Base-by-base conservation (phyloP, 2,329 filamentous ascomycete genomes). In the Pseudogymnoascus sp. region DNA sequence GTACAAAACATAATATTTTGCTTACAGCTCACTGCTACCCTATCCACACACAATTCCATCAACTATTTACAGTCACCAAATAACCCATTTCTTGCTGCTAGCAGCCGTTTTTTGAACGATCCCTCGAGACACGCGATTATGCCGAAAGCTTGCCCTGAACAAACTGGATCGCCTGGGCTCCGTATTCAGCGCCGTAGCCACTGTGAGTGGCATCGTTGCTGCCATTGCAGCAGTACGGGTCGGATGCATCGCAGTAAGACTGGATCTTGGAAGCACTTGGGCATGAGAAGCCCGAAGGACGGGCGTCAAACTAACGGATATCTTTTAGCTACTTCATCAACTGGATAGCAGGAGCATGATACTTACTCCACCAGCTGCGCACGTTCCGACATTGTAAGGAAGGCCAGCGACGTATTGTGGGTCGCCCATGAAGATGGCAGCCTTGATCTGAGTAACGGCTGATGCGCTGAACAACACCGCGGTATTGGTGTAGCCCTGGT, bases 151-250 rank as follows among this genome's bases (percentile, higher is more conserved):
- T 63, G 70, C 73, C 76, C 73, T 84, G 82, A 69, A 87, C 82
- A 67, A 88, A 89, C 0, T 76, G 67, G 42, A 88, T 70, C 1
- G 85, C 85, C 68, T 84, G 76, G 5, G 77, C 70, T 1, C 85
- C 85, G 65, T 89, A 88, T 68, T 82, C 82, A 65, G 75, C 78
- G n/a, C 83, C 84, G 64, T 89, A 88, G 60, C 83, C 79, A 71
- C 86, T 82, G 72, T 88, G 85, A 5, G 80, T 78, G 68, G 81
- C 80, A 25, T 79, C 77, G 65, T 87, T 78, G 68, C 79, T 85
- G 59, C 85, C 86, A 44, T 81, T 85, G 74, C 84, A 88, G 78
- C 86, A 88, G 75, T 85, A 88, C 0, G 84, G 84, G 66, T 88
- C 85, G 3, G 80, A 70, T 4, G 80, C 75, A 68, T 89, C 85